Evolutionary conservation across 306 rosid species (phyloP).

Genomic region (Trifolium dubium): DNA sequence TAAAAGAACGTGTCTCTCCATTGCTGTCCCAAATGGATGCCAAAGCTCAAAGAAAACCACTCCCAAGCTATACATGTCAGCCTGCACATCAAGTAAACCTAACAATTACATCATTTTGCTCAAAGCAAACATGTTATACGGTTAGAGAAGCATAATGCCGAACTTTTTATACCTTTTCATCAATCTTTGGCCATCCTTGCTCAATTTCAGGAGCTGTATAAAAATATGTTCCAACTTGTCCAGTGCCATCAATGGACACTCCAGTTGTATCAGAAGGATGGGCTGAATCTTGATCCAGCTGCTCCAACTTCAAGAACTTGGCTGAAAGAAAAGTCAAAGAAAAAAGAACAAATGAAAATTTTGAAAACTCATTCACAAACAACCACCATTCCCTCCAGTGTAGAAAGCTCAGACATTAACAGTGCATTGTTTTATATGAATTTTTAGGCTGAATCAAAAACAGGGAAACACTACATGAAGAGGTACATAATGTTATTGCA

Average conservation of each 20-base stretch:
- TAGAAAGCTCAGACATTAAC: constrained; percentile 27
- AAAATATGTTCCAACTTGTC: constrained; percentile 95
- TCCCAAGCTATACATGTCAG: constrained; percentile 98
- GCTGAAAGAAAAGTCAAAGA: constrained; percentile 53
- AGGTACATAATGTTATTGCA: constrained; percentile 17
- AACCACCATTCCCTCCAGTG: constrained; percentile 23
- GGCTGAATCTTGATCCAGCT: constrained; percentile 80
- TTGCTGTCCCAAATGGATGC: constrained; percentile 95
- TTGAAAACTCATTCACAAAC: constrained; percentile 27
- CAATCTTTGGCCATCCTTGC: constrained; percentile 98
- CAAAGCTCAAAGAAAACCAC: constrained; percentile 96
- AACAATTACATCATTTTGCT: constrained; percentile 41
- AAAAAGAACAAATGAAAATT: not conserved
- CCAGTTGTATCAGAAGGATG: constrained; percentile 72
- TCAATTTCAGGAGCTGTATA: constrained; percentile 99
- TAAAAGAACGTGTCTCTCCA: constrained; percentile 85
- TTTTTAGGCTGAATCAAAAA: constrained; percentile 15
- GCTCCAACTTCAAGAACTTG: constrained; percentile 96
- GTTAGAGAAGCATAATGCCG: not conserved
- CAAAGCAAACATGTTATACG: constrained; percentile 33
- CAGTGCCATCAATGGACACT: constrained; percentile 91
- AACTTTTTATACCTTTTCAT: constrained; percentile 64
- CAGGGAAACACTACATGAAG: constrained; percentile 30
- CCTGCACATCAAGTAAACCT: constrained; percentile 63
- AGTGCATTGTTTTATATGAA: constrained; percentile 8